Evolutionary conservation across 1,139 yeast genomes (phyloP), one percentile per base, ranked within the genome.

Genomic region (Taphrina betulina): DNA sequence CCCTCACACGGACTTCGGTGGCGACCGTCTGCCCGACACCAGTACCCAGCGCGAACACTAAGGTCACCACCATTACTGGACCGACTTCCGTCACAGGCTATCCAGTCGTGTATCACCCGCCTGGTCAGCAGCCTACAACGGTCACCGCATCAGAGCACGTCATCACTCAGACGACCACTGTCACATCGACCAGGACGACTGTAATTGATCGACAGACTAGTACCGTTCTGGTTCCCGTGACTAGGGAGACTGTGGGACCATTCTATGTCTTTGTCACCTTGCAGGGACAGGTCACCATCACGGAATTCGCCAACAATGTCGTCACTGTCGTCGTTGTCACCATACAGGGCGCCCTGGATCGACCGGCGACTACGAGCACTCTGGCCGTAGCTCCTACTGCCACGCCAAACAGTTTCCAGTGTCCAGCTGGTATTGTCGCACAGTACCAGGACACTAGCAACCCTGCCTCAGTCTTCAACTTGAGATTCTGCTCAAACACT

Each of bases 401-500:
- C 5, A 41, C 54, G 3, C 31, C 37, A 33, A 50, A 50, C 46
- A 40, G 41, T 4, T 50, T 50, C 54, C 54, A 50, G 54, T 50
- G 54, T 28, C 54, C 54, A 5, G 54, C 54, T 3, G 43, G 44
- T 23, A 50, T 50, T 14, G 54, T 38, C 23, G 54, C 31, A n/a
- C 44, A 50, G 41, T 50, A 50, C 26, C 46, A 41, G 14, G 54
- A 50, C 54, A 50, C 54, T n/a, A 38, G 38, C 24, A 40, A 40
- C 34, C 34, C 54, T 3, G 36, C 31, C 10, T 29, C 43, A n/a
- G 28, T 36, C 17, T 50, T 38, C 34, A 36, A 41, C 14, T 26
- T 50, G 38, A 38, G 54, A 38, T 50, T 50, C 46, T 50, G 54
- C 41, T 50, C 54, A 22, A 50, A 50, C 54, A 41, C 43, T 14